Evolutionary conservation across 2,329 filamentous ascomycete species (phyloP), one percentile per base, ranked within the genome.

Genomic region (Aquanectria penicillioides): DNA sequence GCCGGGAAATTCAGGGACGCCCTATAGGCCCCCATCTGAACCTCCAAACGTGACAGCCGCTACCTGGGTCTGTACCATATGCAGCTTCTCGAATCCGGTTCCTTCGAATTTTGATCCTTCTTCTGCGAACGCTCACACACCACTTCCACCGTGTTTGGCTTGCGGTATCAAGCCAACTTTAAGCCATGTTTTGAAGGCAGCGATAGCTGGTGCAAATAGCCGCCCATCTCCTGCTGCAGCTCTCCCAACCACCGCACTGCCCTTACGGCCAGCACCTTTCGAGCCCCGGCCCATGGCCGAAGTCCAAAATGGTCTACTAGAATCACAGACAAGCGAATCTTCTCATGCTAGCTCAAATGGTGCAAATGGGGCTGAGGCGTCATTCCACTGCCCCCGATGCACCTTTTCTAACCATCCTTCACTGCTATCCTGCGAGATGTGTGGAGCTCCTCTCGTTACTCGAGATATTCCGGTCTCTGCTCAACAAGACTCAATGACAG

Each of bases 31-130:
- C 15, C 71, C 73, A 6, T 44, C 71, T 12, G 74, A 74, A 38
- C 79, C 84, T 26, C 67, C 80, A 1, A 77, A 83, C 12, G 74
- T 80, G 12, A 84, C 82, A 64, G 85, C 82, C 59, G 92, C 92
- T 6, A 97, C 93, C 4, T 98, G 94, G 94, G 89, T 98, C 17
- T 98, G 94, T 78, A 90, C 92, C 2, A 98, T 98, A 70, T 98
- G 94, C 81, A 94, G 91, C 66, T 96, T 97, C 72, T 94, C 94
- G 9, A 98, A 98, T 70, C 90, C 92, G 0, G 88, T 97, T 2
- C 94, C 95, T 1, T 91, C 92, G 31, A 97, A 97, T 74, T 98
- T 98, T 73, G 94, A 98, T 69, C 91, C 93, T 0, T 84, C 89
- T 1, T 89, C 90, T 3, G 93, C 93, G 8, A 95, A 87, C 61